phyloP scores from a whole-genome alignment of 2,329 filamentous ascomycete species.

The Zymoseptoria ardabiliae region DNA sequence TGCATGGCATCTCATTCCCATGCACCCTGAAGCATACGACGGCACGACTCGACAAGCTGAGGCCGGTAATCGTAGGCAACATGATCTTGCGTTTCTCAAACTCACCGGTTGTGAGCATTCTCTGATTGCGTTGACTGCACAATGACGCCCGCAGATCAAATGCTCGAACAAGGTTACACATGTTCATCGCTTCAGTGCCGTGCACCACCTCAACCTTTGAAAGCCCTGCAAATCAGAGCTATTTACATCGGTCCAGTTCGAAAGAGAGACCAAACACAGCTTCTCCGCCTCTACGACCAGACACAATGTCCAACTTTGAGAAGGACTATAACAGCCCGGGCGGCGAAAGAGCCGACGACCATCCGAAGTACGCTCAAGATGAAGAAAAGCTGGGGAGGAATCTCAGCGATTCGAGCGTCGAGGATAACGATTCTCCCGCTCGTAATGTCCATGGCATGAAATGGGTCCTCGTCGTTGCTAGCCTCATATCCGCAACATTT shows the following conservation, averaged over 20 bases:
- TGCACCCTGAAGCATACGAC: background rate
- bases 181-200: background rate
- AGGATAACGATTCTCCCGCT: background rate
- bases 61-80: background rate
- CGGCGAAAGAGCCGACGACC: background rate
- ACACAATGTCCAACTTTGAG: background rate
- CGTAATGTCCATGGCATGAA: constrained; percentile 5
- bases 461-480: constrained; percentile 6
- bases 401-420: background rate
- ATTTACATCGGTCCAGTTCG: background rate
- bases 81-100: background rate
- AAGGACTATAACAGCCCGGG: background rate
- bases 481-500: constrained; percentile 3
- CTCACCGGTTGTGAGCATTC: background rate
- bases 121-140: background rate
- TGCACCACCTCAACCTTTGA: background rate
- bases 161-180: background rate
- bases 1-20: background rate
- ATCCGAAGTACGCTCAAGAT: background rate
- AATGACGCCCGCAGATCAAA: background rate
- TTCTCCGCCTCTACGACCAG: background rate
- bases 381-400: background rate
- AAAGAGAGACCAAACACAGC: background rate
- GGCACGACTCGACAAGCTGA: background rate
- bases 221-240: background rate